Evolutionary conservation across 768 basidiomycete species (phyloP).

Genomic region (Pleurotus citrinopileatus): DNA sequence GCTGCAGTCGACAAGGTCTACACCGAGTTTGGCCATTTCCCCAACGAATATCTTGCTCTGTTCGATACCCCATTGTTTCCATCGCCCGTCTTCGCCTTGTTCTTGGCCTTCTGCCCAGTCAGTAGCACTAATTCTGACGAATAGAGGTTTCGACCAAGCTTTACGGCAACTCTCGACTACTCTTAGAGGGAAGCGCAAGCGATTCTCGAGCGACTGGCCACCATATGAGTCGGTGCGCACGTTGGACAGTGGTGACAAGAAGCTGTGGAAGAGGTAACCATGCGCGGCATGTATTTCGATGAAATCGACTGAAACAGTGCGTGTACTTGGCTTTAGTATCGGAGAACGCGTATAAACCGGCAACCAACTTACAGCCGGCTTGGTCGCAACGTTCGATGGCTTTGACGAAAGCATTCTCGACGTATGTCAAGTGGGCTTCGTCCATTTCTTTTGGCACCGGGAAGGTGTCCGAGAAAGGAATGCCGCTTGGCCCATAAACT

Average conservation of each 20-base stretch:
- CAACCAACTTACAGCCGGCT: conserved; percentile 51
- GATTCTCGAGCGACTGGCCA: conserved; percentile 66
- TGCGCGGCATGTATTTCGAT: conserved; percentile 76
- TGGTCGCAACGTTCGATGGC: conserved; percentile 53
- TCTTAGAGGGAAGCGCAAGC: conserved; percentile 64
- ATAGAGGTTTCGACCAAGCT: conserved; percentile 69
- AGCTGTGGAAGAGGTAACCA: conserved; percentile 64
- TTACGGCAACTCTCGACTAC: conserved; percentile 49
- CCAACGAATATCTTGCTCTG: conserved; percentile 62
- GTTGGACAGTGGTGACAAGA: conserved; percentile 77
- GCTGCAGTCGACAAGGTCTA: conserved; percentile 77
- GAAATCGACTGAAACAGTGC: conserved; percentile 49
- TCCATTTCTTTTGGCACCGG: conserved; percentile 60
- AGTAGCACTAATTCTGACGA: conserved; percentile 64
- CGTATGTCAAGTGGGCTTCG: conserved; percentile 45
- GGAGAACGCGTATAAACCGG: neutral
- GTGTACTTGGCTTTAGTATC: neutral
- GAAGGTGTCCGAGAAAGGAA: conserved; percentile 51
- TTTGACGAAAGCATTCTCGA: conserved; percentile 60
- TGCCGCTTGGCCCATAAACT: conserved; percentile 63
- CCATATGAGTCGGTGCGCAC: conserved; percentile 69
- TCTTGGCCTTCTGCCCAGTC: conserved; percentile 64
- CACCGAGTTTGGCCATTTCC: conserved; percentile 55
- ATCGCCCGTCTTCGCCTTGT: conserved; percentile 52
- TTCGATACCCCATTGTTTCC: conserved; percentile 74